phyloP scores from a whole-genome alignment of 768 basidiomycete genomes.

The Termitomyces heimii region DNA sequence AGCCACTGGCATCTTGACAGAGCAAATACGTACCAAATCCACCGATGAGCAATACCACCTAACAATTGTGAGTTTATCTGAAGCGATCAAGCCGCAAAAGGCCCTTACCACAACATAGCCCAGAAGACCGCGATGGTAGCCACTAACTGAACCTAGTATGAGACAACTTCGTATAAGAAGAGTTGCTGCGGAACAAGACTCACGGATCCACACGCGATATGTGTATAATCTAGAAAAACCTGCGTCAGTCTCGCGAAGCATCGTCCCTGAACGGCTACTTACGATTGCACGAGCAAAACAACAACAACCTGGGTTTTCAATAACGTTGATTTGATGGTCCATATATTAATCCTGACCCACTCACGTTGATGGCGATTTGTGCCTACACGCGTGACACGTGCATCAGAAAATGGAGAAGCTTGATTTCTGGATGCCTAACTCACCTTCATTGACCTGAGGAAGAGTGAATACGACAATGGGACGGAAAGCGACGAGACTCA shows the following conservation, averaged over 20 bases:
- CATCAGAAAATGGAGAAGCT: neutral
- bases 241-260: neutral
- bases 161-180: neutral
- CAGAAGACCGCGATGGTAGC: constrained; percentile 29
- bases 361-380: constrained; percentile 36
- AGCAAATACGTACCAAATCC: constrained; percentile 29
- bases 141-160: constrained; percentile 21
- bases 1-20: neutral
- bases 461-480: neutral
- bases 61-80: neutral
- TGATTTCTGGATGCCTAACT: neutral
- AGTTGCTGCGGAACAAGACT: constrained; percentile 16
- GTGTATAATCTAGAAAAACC: constrained; percentile 31
- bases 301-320: constrained; percentile 28
- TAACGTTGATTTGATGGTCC: neutral
- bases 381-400: constrained; percentile 21
- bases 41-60: constrained; percentile 28
- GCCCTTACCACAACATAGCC: constrained; percentile 29
- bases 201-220: constrained; percentile 41
- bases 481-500: neutral
- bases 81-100: neutral
- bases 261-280: constrained; percentile 9
- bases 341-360: constrained; percentile 5
- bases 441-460: constrained; percentile 21
- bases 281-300: constrained; percentile 39